These are phyloP conservation scores for Waltergamsia citrina DNA, from an alignment of 2,329 filamentous ascomycete species.

Conservation along the genomic window DNA sequence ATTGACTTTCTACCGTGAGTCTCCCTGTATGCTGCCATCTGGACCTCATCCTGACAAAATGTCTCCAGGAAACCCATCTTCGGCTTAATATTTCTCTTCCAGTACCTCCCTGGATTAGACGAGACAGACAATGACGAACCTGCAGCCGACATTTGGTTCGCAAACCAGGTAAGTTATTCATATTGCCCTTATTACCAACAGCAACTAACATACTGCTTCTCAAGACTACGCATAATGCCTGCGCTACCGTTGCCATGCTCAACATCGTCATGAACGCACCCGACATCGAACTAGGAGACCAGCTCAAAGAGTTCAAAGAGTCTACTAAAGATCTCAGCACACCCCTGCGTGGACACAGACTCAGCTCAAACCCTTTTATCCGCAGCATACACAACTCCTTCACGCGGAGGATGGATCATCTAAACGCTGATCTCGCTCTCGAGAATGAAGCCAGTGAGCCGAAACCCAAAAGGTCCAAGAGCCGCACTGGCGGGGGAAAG, in stretches of 20 bases:
- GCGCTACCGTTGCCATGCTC: slow-evolving; percentile 83
- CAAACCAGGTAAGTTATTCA: slow-evolving; percentile 60
- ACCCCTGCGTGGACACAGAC: slow-evolving; percentile 62
- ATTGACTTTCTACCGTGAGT: slow-evolving; percentile 54
- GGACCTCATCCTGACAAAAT: not conserved
- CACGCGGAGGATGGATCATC: slow-evolving; percentile 66
- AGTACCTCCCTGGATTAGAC: slow-evolving; percentile 48
- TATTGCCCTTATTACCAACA: too few relatives aligned
- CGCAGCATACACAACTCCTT: slow-evolving; percentile 83
- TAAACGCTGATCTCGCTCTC: slow-evolving; percentile 60
- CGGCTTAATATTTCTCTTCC: slow-evolving; percentile 84
- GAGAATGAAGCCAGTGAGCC: slow-evolving; percentile 40
- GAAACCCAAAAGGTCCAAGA: slow-evolving; percentile 24
- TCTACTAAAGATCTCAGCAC: slow-evolving; percentile 61
- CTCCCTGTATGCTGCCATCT: not conserved
- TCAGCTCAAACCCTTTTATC: slow-evolving; percentile 68
- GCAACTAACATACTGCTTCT: slow-evolving; percentile 7
- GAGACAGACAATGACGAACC: slow-evolving; percentile 44
- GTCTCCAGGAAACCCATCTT: slow-evolving; percentile 57
- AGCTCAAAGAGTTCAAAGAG: slow-evolving; percentile 63
- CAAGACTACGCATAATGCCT: slow-evolving; percentile 73
- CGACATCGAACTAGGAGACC: slow-evolving; percentile 56
- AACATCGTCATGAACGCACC: slow-evolving; percentile 87
- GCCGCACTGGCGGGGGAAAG: slow-evolving; percentile 22
- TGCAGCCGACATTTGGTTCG: slow-evolving; percentile 71